Base-by-base conservation (phyloP, 768 basidiomycete species). In the Boletus eberwhitei region DNA sequence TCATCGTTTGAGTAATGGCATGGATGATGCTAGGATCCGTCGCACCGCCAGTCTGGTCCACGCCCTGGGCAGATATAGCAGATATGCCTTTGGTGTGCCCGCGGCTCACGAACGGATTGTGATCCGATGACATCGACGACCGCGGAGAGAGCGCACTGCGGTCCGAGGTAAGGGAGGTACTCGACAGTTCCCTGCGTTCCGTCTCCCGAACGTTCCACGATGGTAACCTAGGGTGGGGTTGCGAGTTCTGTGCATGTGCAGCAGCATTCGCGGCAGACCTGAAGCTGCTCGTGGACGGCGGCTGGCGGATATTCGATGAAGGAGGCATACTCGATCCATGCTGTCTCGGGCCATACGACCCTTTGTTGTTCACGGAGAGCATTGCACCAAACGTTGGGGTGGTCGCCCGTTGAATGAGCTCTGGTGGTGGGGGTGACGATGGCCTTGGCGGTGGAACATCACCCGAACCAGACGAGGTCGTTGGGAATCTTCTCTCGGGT, bases 1-100 rank as follows among this genome's bases (percentile, higher is more conserved):
- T 98, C 97, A 99, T 99, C 22, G 95, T 97, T 77, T 98, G 96
- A 16, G 97, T 99, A 62, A 98, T 98, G 2, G 95, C 89, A 68
- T 98, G 96, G 60, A 98, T 97, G 64, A 97, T 75, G 2, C 79
- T 74, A 4, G 94, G 95, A 66, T 99, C 96, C 26, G 96, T 97
- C 19, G 86, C 74, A 42, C 76, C 79, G 13, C 62, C 54, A 21
- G 52, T 60, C 34, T 59, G 61, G 19, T 71, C 70, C 21, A 45
- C 48, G 21, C 34, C 55, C 52, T 75, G 79, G 52, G 75, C 73
- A n/a, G 80, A 80, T 19, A 77, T 77, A 36, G 71, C 68, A 43
- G 81, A 78, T 8, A 67, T 64, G 11, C 61, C 72, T 24, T 67
- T 65, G 48, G 53, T 57, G 52, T 74, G 73, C 46, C 74, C 61